These are phyloP conservation scores for Boletus insuetus DNA, from an alignment of 768 basidiomycete species.

Conservation along the genomic window DNA sequence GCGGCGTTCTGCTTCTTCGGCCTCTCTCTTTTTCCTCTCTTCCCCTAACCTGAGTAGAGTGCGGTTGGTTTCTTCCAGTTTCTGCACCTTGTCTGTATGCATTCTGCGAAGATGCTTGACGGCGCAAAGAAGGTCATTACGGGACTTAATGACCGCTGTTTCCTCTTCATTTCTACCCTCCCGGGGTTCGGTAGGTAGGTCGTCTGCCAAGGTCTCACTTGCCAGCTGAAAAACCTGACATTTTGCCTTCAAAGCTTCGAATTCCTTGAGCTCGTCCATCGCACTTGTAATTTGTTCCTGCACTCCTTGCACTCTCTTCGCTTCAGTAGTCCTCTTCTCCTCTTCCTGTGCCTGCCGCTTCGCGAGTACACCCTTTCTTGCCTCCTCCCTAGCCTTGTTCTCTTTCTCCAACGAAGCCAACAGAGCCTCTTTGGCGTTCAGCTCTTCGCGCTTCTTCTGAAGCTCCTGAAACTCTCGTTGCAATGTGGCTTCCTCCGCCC, in stretches of 20 bases:
- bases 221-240: neutral
- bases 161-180: conserved; percentile 24
- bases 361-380: conserved; percentile 11
- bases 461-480: conserved; percentile 21
- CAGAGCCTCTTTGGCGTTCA: conserved; percentile 16
- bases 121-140: conserved; percentile 8
- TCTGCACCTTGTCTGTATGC: conserved; percentile 16
- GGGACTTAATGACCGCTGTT: conserved; percentile 3
- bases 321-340: conserved; percentile 17
- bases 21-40: conserved; percentile 19
- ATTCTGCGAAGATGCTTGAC: conserved; percentile 17
- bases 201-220: neutral
- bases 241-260: conserved; percentile 5
- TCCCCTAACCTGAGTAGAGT: conserved; percentile 24
- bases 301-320: conserved; percentile 12
- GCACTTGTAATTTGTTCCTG: conserved; percentile 21
- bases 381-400: conserved; percentile 24
- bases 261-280: conserved; percentile 17
- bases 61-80: conserved; percentile 14
- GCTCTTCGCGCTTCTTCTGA: conserved; percentile 15
- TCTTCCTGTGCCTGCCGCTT: conserved; percentile 28
- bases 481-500: conserved; percentile 15
- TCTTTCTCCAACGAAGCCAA: conserved; percentile 25
- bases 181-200: conserved; percentile 18
- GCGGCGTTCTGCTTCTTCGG: conserved; percentile 15